These are phyloP conservation scores for Metschnikowia sp. DNA, from an alignment of 805 yeast species.

Conservation along the genomic window DNA sequence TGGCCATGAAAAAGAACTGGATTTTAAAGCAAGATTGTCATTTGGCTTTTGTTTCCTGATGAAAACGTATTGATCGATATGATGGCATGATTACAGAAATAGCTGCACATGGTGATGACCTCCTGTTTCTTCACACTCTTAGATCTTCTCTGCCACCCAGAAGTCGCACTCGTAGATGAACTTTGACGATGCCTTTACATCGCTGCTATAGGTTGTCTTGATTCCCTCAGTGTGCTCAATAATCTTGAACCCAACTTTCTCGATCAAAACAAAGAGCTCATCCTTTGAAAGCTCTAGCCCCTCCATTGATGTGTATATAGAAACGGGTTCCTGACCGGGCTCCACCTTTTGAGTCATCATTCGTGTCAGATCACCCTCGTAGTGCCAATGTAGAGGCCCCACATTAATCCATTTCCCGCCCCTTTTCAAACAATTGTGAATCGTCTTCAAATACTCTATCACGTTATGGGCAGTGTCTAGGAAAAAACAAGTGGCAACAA, in stretches of 20 bases:
- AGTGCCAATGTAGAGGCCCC: conserved; percentile 74
- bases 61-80: too few relatives aligned
- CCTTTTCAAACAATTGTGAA: conserved; percentile 42
- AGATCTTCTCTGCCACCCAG: conserved; percentile 45
- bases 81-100: too few relatives aligned
- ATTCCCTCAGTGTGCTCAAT: conserved; percentile 42
- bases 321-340: conserved; percentile 20
- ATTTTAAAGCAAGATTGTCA: too few relatives aligned
- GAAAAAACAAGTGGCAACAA: conserved; percentile 55
- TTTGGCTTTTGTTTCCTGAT: too few relatives aligned
- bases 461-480: conserved; percentile 62
- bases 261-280: conserved; percentile 48
- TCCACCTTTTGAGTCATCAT: conserved; percentile 11
- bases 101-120: background rate
- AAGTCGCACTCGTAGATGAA: conserved; percentile 62
- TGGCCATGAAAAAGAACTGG: too few relatives aligned
- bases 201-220: conserved; percentile 52
- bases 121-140: background rate
- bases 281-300: conserved; percentile 62
- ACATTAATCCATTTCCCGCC: conserved; percentile 60
- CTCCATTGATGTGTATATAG: conserved; percentile 34
- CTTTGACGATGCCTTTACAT: conserved; percentile 47
- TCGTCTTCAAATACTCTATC: conserved; percentile 52
- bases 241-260: conserved; percentile 50
- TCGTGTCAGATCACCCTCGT: conserved; percentile 45